Evolutionary conservation across 306 rosid species (phyloP).

Genomic region (Acacia acuminata): DNA sequence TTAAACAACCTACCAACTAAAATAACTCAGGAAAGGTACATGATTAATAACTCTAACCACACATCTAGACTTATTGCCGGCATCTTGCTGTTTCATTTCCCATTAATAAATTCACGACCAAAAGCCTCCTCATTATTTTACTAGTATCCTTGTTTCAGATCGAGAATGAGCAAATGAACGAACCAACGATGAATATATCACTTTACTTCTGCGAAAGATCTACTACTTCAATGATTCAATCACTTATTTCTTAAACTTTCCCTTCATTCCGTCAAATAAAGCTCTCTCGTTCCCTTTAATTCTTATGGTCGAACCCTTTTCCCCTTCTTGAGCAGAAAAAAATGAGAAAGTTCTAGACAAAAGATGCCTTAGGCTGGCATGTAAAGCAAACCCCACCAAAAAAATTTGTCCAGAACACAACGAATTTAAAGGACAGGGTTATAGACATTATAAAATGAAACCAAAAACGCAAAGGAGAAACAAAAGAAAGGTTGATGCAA

Average conservation of each 20-base stretch:
- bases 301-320: not conserved
- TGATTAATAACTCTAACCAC: conserved; percentile 14
- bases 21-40: conserved; percentile 15
- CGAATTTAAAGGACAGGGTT: not conserved
- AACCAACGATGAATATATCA: not conserved
- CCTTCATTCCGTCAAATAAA: not conserved
- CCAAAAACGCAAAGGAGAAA: not conserved
- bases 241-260: not conserved
- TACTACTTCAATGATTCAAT: not conserved
- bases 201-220: not conserved
- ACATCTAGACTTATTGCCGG: conserved; percentile 23
- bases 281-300: not conserved
- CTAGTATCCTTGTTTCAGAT: not conserved
- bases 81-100: conserved; percentile 28
- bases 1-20: conserved; percentile 41
- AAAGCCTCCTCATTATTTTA: not conserved
- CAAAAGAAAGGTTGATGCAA: too few species aligned
- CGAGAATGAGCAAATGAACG: not conserved
- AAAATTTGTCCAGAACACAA: not conserved
- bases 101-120: conserved; percentile 8
- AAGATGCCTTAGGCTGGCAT: not conserved
- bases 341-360: not conserved
- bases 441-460: not conserved
- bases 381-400: not conserved
- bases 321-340: not conserved